A percentile compares a stretch with the other conserved stretches of the same genome.
Conservation (phyloP, 2,329 filamentous ascomycete genomes). For the Fusarium avenaceum region DNA sequence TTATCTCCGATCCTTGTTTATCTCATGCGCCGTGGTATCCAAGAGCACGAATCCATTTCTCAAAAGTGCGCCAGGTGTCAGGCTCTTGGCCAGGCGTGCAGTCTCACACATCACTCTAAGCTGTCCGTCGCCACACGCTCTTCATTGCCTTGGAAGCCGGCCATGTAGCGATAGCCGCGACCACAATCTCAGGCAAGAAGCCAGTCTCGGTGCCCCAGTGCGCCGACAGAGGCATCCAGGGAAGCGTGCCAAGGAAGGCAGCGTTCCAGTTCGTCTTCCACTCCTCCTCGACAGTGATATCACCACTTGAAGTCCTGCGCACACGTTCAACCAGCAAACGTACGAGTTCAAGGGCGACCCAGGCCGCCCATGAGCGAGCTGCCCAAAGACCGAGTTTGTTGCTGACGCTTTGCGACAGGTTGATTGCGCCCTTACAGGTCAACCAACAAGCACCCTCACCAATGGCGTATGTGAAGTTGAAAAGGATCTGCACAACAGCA, state of each 20-base stretch:
- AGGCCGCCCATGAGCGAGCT: constrained; percentile 82
- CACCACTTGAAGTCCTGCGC: constrained; percentile 55
- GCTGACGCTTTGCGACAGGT: constrained; percentile 68
- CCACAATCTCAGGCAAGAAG: constrained; percentile 57
- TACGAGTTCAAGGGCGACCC: constrained; percentile 81
- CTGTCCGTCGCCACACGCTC: constrained; percentile 60
- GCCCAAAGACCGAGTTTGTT: constrained; percentile 77
- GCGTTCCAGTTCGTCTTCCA: constrained; percentile 71
- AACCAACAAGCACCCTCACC: constrained; percentile 89
- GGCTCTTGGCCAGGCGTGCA: neutral
- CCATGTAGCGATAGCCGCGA: constrained; percentile 60
- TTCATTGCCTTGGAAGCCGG: constrained; percentile 61
- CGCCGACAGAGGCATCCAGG: constrained; percentile 85
- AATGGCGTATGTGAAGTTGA: constrained; percentile 77
- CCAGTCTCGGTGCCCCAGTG: constrained; percentile 85
- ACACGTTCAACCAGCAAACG: constrained; percentile 67
- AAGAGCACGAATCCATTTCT: neutral
- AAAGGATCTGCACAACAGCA: constrained; percentile 76
- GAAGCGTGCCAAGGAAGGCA: constrained; percentile 76
- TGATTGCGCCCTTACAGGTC: constrained; percentile 77
- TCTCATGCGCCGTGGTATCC: constrained; percentile 1
- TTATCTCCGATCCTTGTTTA: neutral
- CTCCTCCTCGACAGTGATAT: constrained; percentile 53
- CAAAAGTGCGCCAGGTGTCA: neutral
- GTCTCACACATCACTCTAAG: constrained; percentile 10